phyloP scores from a whole-genome alignment of 2,329 filamentous ascomycete genomes.

The Tolypocladium guangdongense region DNA sequence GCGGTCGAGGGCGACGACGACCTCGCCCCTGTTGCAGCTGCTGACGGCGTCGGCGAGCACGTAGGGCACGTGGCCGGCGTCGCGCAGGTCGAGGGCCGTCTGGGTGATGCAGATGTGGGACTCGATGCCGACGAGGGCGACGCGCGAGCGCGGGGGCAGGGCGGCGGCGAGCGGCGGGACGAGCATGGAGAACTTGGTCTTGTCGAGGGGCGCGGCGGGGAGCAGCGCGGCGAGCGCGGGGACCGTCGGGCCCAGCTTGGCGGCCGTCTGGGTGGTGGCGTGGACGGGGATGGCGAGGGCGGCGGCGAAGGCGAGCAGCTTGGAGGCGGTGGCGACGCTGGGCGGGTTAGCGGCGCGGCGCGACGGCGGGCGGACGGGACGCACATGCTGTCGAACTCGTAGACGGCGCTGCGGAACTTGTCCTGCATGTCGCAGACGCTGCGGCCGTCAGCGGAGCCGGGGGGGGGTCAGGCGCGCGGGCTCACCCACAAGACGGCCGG shows the following conservation, averaged over 20 bases:
- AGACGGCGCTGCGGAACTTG: constrained; percentile 75
- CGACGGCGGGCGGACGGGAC: constrained; percentile 8
- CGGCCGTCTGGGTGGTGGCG: constrained; percentile 74
- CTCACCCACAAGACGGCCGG: constrained; percentile 38
- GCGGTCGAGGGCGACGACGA: constrained; percentile 65
- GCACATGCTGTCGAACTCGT: constrained; percentile 75
- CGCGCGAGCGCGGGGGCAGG: constrained; percentile 33
- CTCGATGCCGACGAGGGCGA: constrained; percentile 84
- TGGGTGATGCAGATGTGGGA: constrained; percentile 91
- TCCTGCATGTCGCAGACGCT: constrained; percentile 95
- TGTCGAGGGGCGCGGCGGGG: constrained; percentile 56
- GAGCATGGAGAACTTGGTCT: constrained; percentile 84
- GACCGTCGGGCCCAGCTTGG: constrained; percentile 71
- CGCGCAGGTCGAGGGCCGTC: constrained; percentile 72
- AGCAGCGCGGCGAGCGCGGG: constrained; percentile 52
- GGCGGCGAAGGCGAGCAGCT: constrained; percentile 54
- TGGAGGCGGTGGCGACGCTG: constrained; percentile 55
- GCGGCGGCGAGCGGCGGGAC: constrained; percentile 50
- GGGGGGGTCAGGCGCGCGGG: too few species aligned
- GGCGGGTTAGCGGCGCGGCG: neutral
- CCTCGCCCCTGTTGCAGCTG: constrained; percentile 74
- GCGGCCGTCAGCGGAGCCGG: too few species aligned
- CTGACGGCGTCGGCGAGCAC: constrained; percentile 83
- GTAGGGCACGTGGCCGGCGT: constrained; percentile 69
- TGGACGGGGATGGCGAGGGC: constrained; percentile 67